These are phyloP conservation scores for Aspergillus udagawae DNA, from an alignment of 2,329 filamentous ascomycete genomes.

Conservation along the genomic window DNA sequence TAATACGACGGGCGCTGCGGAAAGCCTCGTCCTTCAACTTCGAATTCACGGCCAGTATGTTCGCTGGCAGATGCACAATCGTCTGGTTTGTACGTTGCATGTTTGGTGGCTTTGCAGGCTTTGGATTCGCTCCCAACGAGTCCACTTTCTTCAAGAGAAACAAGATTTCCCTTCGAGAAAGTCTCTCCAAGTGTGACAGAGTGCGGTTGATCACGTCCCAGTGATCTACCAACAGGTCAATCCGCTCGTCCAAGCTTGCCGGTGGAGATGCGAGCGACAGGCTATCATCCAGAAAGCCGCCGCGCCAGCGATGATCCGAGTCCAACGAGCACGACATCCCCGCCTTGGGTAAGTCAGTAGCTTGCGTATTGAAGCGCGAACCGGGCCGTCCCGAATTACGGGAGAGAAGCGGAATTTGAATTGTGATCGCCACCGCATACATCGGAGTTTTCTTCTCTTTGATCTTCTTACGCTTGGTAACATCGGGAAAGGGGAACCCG, in stretches of 20 bases:
- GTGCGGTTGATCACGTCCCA: conserved; percentile 58
- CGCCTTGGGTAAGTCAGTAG: conserved; percentile 27
- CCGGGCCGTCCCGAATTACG: conserved; percentile 32
- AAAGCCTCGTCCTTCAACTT: conserved; percentile 47
- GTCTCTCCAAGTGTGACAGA: conserved; percentile 50
- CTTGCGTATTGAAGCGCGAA: conserved; percentile 33
- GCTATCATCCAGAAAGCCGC: conserved; percentile 35
- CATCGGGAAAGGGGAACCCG: conserved; percentile 37
- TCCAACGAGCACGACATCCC: conserved; percentile 40
- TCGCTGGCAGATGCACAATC: conserved; percentile 47
- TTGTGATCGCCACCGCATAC: conserved; percentile 56
- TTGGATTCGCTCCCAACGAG: conserved; percentile 36
- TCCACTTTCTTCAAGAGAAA: conserved; percentile 48
- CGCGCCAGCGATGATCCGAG: conserved; percentile 38
- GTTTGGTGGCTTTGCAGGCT: conserved; percentile 43
- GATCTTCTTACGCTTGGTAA: conserved; percentile 42
- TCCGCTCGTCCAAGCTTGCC: conserved; percentile 50
- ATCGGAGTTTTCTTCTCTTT: conserved; percentile 54
- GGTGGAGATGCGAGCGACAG: conserved; percentile 45
- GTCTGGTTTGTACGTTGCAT: conserved; percentile 48
- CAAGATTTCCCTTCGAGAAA: conserved; percentile 51
- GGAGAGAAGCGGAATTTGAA: conserved; percentile 48
- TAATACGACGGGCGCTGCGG: conserved; percentile 48
- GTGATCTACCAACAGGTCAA: conserved; percentile 54
- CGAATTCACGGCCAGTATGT: conserved; percentile 43